A percentile compares a stretch with the other conserved stretches of the same genome.
These are phyloP conservation scores for Dichotomopilus funicola DNA, from an alignment of 2,329 filamentous ascomycete genomes.

Conservation along the genomic window DNA sequence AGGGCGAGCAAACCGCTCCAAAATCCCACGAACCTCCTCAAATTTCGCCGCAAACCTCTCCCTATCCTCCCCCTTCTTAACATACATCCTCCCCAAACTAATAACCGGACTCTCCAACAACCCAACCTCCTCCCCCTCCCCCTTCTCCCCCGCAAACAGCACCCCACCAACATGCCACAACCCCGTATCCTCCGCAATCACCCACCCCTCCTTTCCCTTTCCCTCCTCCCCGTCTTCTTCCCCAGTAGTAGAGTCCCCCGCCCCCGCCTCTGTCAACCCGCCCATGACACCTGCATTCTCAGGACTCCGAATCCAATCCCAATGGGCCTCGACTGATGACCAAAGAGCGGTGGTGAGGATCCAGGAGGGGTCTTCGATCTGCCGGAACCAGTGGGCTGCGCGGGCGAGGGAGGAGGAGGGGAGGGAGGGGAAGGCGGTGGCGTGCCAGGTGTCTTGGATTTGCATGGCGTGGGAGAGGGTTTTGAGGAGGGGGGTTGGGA, in stretches of 20 bases:
- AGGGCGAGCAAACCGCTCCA: constrained; percentile 28
- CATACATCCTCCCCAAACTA: constrained; percentile 31
- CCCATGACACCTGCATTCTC: constrained; percentile 35
- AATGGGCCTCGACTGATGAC: constrained; percentile 37
- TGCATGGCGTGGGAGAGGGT: constrained; percentile 28
- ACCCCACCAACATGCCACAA: constrained; percentile 38
- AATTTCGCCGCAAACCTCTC: constrained; percentile 32
- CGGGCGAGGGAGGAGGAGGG: constrained; percentile 33
- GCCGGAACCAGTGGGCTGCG: constrained; percentile 30
- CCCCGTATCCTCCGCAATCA: constrained; percentile 12
- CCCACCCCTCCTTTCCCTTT: no score
- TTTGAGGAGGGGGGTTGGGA: constrained; percentile 21
- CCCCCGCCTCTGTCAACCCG: constrained; percentile 1
- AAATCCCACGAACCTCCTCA: constrained; percentile 27
- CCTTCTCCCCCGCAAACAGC: constrained; percentile 16
- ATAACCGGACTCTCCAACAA: constrained; percentile 30
- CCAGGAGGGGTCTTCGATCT: constrained; percentile 31
- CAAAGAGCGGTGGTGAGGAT: constrained; percentile 42
- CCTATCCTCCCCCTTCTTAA: constrained; percentile 27
- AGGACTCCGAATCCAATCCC: constrained; percentile 37
- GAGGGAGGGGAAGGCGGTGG: constrained; percentile 29
- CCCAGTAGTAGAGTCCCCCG: background rate
- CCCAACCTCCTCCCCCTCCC: constrained; percentile 2
- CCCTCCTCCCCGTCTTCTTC: no score
- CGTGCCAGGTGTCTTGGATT: constrained; percentile 37